phyloP scores from a whole-genome alignment of 805 yeast genomes.

The Nakazawaea anatomiae region DNA sequence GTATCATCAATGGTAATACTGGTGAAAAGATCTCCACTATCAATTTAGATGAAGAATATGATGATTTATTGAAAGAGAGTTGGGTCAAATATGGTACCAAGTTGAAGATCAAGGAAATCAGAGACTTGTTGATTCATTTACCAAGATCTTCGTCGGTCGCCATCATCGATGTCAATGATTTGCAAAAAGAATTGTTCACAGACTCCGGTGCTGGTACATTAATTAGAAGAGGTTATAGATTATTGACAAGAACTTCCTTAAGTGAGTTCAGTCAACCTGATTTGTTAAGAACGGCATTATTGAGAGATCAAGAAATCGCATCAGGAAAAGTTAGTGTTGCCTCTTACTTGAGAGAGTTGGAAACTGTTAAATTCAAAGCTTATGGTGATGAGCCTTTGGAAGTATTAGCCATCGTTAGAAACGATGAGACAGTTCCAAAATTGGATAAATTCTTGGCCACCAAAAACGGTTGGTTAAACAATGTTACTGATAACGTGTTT shows the following conservation, averaged over 20 bases:
- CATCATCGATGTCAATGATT: constrained; percentile 88
- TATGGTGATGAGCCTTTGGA: constrained; percentile 96
- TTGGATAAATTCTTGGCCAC: constrained; percentile 84
- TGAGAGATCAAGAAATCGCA: constrained; percentile 69
- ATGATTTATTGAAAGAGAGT: constrained; percentile 79
- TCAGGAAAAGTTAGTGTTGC: constrained; percentile 73
- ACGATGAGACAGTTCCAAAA: constrained; percentile 46
- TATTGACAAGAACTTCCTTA: constrained; percentile 64
- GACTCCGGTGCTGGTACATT: constrained; percentile 99
- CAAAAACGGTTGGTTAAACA: constrained; percentile 93
- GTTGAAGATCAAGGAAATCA: constrained; percentile 92
- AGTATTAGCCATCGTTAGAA: constrained; percentile 80
- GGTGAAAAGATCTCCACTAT: constrained; percentile 86
- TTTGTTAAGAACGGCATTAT: constrained; percentile 66
- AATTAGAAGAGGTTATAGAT: constrained; percentile 94
- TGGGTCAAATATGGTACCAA: constrained; percentile 99
- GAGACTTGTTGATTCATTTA: constrained; percentile 85
- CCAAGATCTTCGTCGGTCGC: constrained; percentile 98
- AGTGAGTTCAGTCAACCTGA: constrained; percentile 71
- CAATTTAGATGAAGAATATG: constrained; percentile 95
- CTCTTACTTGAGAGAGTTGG: constrained; percentile 70
- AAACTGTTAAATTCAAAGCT: constrained; percentile 56
- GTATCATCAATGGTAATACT: constrained; percentile 86
- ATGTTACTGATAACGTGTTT: constrained; percentile 93
- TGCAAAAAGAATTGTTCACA: constrained; percentile 95